These are phyloP conservation scores for Blepharisma japonicum DNA, from an alignment of 73 alveolate genomes.

Conservation along the genomic window DNA sequence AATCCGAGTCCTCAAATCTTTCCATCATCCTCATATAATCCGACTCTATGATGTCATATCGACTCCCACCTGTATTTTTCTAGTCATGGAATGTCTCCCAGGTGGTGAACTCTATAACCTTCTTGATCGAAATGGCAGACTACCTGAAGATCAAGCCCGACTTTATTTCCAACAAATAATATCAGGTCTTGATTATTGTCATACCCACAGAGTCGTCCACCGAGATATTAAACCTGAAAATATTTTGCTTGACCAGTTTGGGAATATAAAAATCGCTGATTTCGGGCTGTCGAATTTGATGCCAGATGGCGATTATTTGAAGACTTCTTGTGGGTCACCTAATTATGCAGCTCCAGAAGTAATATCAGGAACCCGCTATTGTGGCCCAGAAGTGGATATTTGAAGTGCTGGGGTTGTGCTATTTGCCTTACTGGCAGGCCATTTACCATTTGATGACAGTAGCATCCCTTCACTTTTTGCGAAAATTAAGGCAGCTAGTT, in stretches of 20 bases:
- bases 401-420: constrained; percentile 89
- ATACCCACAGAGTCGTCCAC: constrained; percentile 66
- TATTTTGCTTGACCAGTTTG: constrained; percentile 63
- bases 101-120: constrained; percentile 93
- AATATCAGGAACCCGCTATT: constrained; percentile 72
- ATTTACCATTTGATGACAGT: constrained; percentile 88
- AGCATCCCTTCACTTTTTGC: constrained; percentile 65
- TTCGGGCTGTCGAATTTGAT: constrained; percentile 75
- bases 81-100: constrained; percentile 74
- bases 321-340: constrained; percentile 94
- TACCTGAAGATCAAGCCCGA: constrained; percentile 73
- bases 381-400: constrained; percentile 76
- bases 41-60: constrained; percentile 76
- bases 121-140: constrained; percentile 72
- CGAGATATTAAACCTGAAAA: constrained; percentile 81
- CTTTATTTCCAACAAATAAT: constrained; percentile 67
- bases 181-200: constrained; percentile 72
- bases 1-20: constrained; percentile 65
- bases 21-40: constrained; percentile 85
- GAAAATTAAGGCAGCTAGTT: constrained; percentile 61
- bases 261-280: constrained; percentile 76
- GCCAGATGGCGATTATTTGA: constrained; percentile 71
- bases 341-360: constrained; percentile 97
- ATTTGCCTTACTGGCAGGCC: constrained; percentile 78
- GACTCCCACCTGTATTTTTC: constrained; percentile 54